Base-by-base conservation (phyloP, 352 stramenopile species). In the Phytophthora sp. region DNA sequence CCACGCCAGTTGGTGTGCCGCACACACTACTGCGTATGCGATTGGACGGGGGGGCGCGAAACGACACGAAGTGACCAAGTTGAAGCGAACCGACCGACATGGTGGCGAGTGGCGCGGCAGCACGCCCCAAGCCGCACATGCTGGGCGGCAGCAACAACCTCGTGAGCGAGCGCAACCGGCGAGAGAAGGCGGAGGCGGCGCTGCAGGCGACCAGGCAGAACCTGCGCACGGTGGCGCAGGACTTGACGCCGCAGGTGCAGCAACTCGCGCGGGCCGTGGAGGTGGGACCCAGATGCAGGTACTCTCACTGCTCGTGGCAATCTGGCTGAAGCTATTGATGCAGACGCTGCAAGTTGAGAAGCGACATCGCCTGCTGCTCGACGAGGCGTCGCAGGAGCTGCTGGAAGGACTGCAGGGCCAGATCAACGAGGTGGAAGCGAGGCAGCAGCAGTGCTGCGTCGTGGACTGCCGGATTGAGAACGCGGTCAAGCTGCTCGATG, bases 121-220 rank as follows among this genome's bases (percentile, higher is more conserved):
- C 26, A 32, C 31, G 12, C 10, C 32, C 23, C 20, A 77, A 66
- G 34, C 67, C 79, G 5, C 79, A 89, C 39, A 72, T 86, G 15
- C 69, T 91, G 5, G 82, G 82, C 13, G 82, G 80, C 8, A 92
- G 82, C 55, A 89, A 86, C 54, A 92, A 87, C 52, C 70, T 90
- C 23, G 44, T 76, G 41, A 79, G 54, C 12, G 80, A 92, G 54
- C 80, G 80, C 9, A 71, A 79, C n/a, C 70, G 80, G 11, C 76
- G 83, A 11, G 74, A 90, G 32, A 73, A 76, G 37, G 77, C 77
- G 2, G 83, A 90, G 71, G 60, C 42, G 18, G 62, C 65, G 28
- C 57, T 84, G 37, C 68, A 80, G 34, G 52, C 71, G n/a, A 72
- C 69, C 0, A 55, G 68, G 13, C 31, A 72, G 18, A 78, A 68